A percentile compares a stretch with the other conserved stretches of the same genome.
Evolutionary conservation across 495 filamentous ascomycete species (phyloP).

Genomic region (Podospora pseudopauciseta): DNA sequence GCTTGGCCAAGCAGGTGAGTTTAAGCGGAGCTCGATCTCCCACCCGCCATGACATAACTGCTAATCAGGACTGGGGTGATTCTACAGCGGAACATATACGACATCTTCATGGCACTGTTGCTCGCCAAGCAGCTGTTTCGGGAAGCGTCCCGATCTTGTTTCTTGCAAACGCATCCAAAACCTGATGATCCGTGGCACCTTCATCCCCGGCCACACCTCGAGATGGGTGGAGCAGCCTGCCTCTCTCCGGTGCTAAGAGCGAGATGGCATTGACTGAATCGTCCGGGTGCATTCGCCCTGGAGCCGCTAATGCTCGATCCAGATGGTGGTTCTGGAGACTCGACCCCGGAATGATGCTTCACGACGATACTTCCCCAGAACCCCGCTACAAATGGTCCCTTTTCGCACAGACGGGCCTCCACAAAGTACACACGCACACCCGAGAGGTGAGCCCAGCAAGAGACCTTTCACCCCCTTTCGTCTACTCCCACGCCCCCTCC

Average conservation of each 20-base stretch:
- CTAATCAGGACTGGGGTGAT: not conserved
- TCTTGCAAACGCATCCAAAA: not conserved
- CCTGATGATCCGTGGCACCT: not conserved
- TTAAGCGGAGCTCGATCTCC: not conserved
- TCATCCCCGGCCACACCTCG: not conserved
- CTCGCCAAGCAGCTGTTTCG: slow-evolving; percentile 11
- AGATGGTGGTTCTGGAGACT: slow-evolving; percentile 5
- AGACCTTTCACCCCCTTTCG: slow-evolving; percentile 6
- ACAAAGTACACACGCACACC: slow-evolving; percentile 9
- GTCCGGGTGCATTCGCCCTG: slow-evolving; percentile 22
- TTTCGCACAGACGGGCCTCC: slow-evolving; percentile 11
- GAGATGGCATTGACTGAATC: slow-evolving; percentile 12
- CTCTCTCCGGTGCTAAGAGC: not conserved
- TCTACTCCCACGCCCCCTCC: slow-evolving; percentile 10
- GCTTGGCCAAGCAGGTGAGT: not conserved
- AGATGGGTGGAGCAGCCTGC: not conserved
- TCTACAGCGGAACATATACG: not conserved
- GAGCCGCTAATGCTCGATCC: slow-evolving; percentile 16
- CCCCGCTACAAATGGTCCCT: not conserved
- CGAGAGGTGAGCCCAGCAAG: slow-evolving; percentile 21
- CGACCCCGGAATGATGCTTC: slow-evolving; percentile 1
- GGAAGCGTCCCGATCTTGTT: slow-evolving; percentile 10
- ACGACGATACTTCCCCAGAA: not conserved
- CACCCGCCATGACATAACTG: slow-evolving; percentile 2
- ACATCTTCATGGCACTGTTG: not conserved